Evolutionary conservation across 495 filamentous ascomycete species (phyloP).

Genomic region (Podospora bellae-mahoneyi): DNA sequence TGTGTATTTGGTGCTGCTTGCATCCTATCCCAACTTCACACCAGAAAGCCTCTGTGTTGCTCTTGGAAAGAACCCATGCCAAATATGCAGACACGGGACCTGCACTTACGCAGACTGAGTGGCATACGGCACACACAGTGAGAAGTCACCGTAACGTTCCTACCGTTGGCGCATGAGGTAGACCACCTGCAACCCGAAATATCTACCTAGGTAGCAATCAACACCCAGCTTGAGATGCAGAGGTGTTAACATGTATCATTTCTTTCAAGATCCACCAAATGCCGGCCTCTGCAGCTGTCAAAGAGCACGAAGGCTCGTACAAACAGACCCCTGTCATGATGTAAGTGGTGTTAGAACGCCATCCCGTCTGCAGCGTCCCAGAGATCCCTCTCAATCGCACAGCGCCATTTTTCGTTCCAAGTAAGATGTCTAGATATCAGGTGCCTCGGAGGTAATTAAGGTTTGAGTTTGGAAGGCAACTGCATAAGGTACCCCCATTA

Average conservation of each 20-base stretch:
- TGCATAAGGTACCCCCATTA: background rate
- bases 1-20: background rate
- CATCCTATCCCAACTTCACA: too few species aligned
- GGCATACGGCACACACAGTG: background rate
- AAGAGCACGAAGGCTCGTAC: background rate
- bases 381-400: background rate
- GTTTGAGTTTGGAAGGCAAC: background rate
- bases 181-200: background rate
- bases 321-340: background rate
- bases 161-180: background rate
- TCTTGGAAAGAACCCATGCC: background rate
- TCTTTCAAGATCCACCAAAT: background rate
- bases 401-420: too few species aligned
- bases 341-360: background rate
- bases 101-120: background rate
- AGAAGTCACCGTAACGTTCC: background rate
- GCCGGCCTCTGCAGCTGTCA: background rate
- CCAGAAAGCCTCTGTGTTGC: background rate
- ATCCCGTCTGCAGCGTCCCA: background rate
- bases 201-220: too few species aligned
- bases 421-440: background rate
- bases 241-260: background rate
- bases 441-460: background rate
- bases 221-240: background rate
- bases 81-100: background rate